Base-by-base conservation (phyloP, 371 early-diverging fungal genomes). In the Parasitella parasitica region DNA sequence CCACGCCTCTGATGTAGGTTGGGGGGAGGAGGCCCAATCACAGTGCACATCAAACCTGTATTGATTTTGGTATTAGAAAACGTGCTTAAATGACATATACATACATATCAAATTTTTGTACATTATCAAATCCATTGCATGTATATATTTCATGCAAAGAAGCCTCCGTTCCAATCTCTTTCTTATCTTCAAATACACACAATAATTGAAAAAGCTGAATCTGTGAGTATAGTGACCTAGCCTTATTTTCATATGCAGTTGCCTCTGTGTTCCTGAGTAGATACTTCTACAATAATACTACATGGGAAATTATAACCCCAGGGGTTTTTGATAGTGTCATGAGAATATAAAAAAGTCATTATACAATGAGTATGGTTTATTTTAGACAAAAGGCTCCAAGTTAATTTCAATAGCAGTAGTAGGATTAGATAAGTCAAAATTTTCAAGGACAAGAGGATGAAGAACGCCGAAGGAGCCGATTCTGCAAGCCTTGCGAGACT, bases 341-440 rank as follows among this genome's bases (percentile, higher is more conserved):
- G n/a, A n/a, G n/a, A n/a, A 39, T 8, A 43, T 12, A 46, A 46
- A 22, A 46, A 20, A 24, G 11, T 3, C 46, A 46, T 46, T 46
- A 46, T 46, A 22, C 1, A 22, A 32, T 32, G 32, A 22, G 46
- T 24, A 46, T 46, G 8, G 12, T 46, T 46, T 36, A 6, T 50
- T 63, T 85, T 89, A 97, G 69, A 97, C 76, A 85, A 99, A 96
- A 51, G 93, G 94, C 82, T 98, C 99, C 55, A 99, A 78, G 77
- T 94, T 93, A 67, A 98, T 84, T 85, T 99, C 99, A 59, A 99
- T 72, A 32, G 91, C 90, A 30, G 96, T 92, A 61, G 89, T 86
- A n/a, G 97, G 96, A 72, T 89, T 90, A 26, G 75, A 75, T 59
- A 98, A 82, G 61, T 92, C 94, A 73, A 91, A 99, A 75, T 89